Base-by-base conservation (phyloP, 1,284 basidiomycete genomes). In the Amylostereum areolatum region DNA sequence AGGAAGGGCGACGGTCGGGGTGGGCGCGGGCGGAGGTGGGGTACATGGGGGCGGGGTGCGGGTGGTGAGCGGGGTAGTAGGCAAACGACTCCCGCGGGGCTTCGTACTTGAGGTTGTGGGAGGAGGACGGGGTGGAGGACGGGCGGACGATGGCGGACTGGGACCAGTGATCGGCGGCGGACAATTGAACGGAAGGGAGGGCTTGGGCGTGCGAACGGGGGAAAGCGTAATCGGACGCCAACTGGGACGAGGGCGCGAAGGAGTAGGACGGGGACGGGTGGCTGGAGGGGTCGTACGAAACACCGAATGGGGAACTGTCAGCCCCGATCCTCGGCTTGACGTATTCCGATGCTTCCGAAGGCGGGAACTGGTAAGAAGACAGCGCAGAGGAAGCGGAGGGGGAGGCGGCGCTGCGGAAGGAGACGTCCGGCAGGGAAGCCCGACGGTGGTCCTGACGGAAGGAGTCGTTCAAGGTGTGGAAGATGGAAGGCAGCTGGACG, bases 401-500 rank as follows among this genome's bases (percentile, higher is more conserved):
- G 73, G 69, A 3, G 72, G 77, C 59, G 74, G 81, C 10, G 75
- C 80, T 45, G 73, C 71, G 74, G 68, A 53, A 73, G 68, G 56
- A 36, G 39, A 47, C 12, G 40, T 45, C 57, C 50, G 85, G 83
- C 29, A 87, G 70, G 6, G 85, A 85, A 4, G 81, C 69, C 45
- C 85, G 78, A 46, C 84, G 78, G 50, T 66, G 63, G 45, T 83
- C 81, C 58, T 66, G 66, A 50, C 73, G 75, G 57, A 77, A 78
- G 33, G 70, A 70, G 61, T 83, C 83, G 61, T 81, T 79, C 57
- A 87, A 82, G 27, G 81, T 72, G 33, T 79, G 75, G 55, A 82
- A 84, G 57, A 87, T 82, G 55, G 83, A 85, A 3, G 85, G 85
- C 6, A 87, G 73, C 65, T 84, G 81, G 48, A 87, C 81, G 63